Base-by-base conservation (phyloP, 306 rosid species). In the Elaeagnus macrophylla region DNA sequence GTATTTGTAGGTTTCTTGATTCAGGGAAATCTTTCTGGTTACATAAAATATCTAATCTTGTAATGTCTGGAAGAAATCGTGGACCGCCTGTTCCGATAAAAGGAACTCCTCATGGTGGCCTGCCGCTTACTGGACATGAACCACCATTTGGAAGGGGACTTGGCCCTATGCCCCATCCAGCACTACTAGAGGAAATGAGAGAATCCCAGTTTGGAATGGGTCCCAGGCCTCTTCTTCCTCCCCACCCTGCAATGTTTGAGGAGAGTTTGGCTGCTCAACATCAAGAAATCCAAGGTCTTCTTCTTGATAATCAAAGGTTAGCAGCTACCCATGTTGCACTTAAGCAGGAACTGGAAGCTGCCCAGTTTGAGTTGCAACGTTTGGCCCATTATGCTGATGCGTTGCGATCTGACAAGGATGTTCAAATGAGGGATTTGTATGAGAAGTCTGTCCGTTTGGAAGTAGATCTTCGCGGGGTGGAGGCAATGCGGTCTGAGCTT, bases 271-370 rank as follows among this genome's bases (percentile, higher is more conserved):
- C 89, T 0, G 88, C 79, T 9, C 99, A 93, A 55, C 96, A 82
- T 70, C 94, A 83, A 59, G 96, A 93, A 19, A 80, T 93, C 58
- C 99, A 84, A 63, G 91, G 71, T 40, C 82, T 93, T 8, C 64
- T 93, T 3, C 84, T 70, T 11, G 96, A 84, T 53, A 93, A 93
- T 69, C 96, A 93, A 78, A 62, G 95, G 62, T 75, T 93, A 11
- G 96, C 99, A 6, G 96, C 96, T 0, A 93, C 99, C 16, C 99
- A 93, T 72, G 95, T 93, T 12, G 99, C 99, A 0, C 83, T 93
- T 51, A 93, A 93, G 77, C 96, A 93, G 81, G 99, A 93, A 62
- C 56, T 84, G 42, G 99, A 93, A 71, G 96, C 77, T 15, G 76
- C 89, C 14, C 95, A 84, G 47, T 88, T 78, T 60, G 96, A 84